phyloP scores from a whole-genome alignment of 257 asterid species.

The Solanum virginianum region DNA sequence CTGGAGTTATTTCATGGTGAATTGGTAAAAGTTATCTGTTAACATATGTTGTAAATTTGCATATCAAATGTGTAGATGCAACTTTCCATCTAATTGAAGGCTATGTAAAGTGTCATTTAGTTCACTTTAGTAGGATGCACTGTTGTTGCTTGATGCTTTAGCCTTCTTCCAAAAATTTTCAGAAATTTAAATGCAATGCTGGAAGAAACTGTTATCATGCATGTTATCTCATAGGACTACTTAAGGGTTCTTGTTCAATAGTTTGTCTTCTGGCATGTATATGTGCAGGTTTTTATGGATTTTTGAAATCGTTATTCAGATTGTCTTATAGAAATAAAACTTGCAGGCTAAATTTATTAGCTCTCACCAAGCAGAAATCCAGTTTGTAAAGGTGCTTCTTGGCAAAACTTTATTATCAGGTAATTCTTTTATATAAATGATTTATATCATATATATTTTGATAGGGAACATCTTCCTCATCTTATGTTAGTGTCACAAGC shows the following conservation, averaged over 20 bases:
- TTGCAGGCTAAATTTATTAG: slow-evolving; percentile 57
- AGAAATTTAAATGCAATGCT: background rate
- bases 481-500: background rate
- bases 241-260: background rate
- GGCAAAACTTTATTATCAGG: slow-evolving; percentile 39
- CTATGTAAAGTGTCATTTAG: background rate
- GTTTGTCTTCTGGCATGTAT: background rate
- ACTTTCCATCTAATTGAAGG: background rate
- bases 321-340: background rate
- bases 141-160: background rate
- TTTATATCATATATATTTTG: background rate
- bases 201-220: background rate
- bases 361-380: slow-evolving; percentile 51
- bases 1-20: slow-evolving; percentile 39
- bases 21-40: slow-evolving; percentile 34
- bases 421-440: background rate
- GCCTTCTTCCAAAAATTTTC: background rate
- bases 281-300: background rate
- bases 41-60: background rate
- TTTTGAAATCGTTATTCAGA: background rate
- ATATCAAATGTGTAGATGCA: background rate
- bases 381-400: slow-evolving; percentile 35
- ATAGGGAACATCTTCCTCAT: background rate
- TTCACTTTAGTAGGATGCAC: background rate
- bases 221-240: background rate